Base-by-base conservation (phyloP, 768 basidiomycete genomes). In the Boletus rubroflammeus region DNA sequence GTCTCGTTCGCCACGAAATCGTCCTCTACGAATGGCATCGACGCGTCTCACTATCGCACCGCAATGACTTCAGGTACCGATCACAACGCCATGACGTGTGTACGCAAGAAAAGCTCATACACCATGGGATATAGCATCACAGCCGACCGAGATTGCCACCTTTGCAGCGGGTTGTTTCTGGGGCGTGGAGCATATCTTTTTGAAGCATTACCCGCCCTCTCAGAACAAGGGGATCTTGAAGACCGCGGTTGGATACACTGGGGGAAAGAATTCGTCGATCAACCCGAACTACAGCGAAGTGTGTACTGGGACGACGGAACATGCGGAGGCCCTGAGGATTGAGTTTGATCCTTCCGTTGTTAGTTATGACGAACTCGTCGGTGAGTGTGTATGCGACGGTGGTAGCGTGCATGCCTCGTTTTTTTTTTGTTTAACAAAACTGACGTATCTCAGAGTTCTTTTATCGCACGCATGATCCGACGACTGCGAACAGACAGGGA, bases 391-490 rank as follows among this genome's bases (percentile, higher is more conserved):
- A 29, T n/a, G 14, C 6, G 23, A 23, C 26, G 13, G 10, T n/a
- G 44, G 14, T 6, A 6, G 17, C 17, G 19, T 3, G 51, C 10
- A 31, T 40, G 28, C 21, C 4, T 26, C 26, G 31, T 42, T 6
- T 8, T 28, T 28, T 8, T 28, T 28, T 10, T 32, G 5, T 13
- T 28, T 47, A n/a, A 36, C 36, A 26, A 2, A 14, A 21, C 23
- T 38, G 49, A 51, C 3, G 35, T 29, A 1, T 39, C 29, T 13
- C 68, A 86, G 93, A 96, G 71, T 95, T 94, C 76, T 96, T 96
- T 73, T 96, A 93, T 70, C 81, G 96, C 43, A 92, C 90, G 0
- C 95, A 98, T 63, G 94, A 97, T 60, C 92, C 95, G 3, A 96
- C 93, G 39, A 90, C 90, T 0, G 64, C 78, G 51, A 85, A 96